Evolutionary conservation across 192 early-diverging fungal genomes (phyloP), one percentile per base, ranked within the genome.

Genomic region (Phlyctochytrium bullatum): DNA sequence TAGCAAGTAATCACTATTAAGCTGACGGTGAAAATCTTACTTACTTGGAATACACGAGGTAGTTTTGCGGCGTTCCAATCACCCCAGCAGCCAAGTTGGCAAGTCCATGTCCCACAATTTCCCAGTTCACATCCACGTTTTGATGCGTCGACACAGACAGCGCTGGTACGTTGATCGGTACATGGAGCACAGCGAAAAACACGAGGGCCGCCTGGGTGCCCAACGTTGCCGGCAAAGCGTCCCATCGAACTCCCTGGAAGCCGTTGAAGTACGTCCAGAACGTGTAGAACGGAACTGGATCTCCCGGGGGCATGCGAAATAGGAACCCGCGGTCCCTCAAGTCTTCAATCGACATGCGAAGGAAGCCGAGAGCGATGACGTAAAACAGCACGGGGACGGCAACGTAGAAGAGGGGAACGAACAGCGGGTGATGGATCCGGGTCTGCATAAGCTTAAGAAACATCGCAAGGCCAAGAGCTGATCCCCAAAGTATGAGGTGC

Each of bases 161-260:
- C 6, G 68, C 68, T 53, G 68, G 68, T 1, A 69, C 61, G 69
- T 98, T 99, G 70, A 99, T 97, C 2, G 97, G 95, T 2, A 99
- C 97, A 75, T 99, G 95, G 28, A 99, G 76, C 56, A 99, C 88
- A 56, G 93, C 93, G 79, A 98, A 98, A 66, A 98, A 98, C 6
- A 93, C 90, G 68, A 98, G 78, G 0, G 93, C 94, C 24, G 95
- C 65, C 88, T 94, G 93, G 16, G 92, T 93, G n/a, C 93, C 93
- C 20, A 94, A 68, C 0, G 94, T 91, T 25, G 68, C 66, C 20
- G 68, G 64, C 20, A 83, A 59, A 1, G 77, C 81, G 17, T 53
- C 57, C 83, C 83, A 85, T 23, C 76, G 40, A 32, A 62, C 40
- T 4, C 63, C 69, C 32, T 81, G 59, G 20, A 69, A 54, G 16